Evolutionary conservation across 1,139 yeast genomes (phyloP), one percentile per base, ranked within the genome.

Genomic region (Debaryomyces coudertii): DNA sequence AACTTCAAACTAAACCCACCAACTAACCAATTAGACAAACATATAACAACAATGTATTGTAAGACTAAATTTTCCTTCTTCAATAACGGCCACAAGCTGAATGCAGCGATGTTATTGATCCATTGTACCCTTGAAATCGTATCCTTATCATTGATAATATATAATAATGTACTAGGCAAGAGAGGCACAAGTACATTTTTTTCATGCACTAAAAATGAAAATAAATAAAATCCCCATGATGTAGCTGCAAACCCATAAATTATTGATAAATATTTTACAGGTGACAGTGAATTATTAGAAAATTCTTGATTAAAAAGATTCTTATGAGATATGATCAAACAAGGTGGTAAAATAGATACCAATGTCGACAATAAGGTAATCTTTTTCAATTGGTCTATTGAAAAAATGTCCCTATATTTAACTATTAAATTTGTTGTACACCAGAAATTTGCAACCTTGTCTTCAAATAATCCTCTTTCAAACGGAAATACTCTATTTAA

Each of bases 391-490:
- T 87, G 79, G 2, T 72, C 66, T n/a, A 75, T 71, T 1, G 81
- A 66, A 54, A 87, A 85, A 0, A 76, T 49, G 2, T 68, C 60
- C 53, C 80, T 83, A 58, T 90, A 85, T 62, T 93, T 93, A 60
- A 92, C 63, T 9, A 90, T 54, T 0, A 87, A 73, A 63, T 93
- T 93, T 2, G 90, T 72, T 7, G 95, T 85, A 64, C 99, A 92
- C 99, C 99, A 93, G 57, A 93, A 85, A 61, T 92, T 93, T 42
- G 97, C 97, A 11, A 95, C 99, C 64, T 93, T 93, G 62, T 93
- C 99, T 65, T 93, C 99, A 75, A 95, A 93, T n/a, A 95, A 76
- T 0, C 99, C 99, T 60, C 99, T 77, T 40, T 82, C 81, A 59
- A 93, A 92, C 1, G 99, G 99, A 65, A 93, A 93, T 25, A 93